Evolutionary conservation across 1,284 basidiomycete species (phyloP), one percentile per base, ranked within the genome.

Genomic region (Austroboletus novae-zelandiae): DNA sequence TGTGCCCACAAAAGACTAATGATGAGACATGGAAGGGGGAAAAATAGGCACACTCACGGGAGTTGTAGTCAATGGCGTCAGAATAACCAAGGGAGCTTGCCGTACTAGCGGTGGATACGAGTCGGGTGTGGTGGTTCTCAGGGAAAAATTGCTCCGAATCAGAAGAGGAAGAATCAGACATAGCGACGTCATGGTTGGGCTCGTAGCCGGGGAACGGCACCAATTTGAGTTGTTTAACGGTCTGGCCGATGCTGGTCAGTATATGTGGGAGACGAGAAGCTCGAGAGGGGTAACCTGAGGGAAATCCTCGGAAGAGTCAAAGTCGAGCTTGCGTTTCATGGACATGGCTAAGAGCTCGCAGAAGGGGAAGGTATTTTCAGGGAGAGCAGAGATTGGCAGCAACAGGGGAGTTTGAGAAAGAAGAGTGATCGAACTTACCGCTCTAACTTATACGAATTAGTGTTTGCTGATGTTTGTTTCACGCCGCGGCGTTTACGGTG

Each of bases 321-420:
- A 57, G 53, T 83, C 81, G 51, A 87, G 75, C 72, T 90, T 90
- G 65, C 88, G 79, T 67, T 90, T 90, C 63, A 86, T 58, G 42
- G 80, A 74, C 85, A 89, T 89, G 55, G 35, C 50, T 53, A 42
- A 53, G 51, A 42, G 51, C 46, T 36, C 61, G 63, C 25, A 57
- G 66, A 62, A 41, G 50, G 57, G 27, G 62, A 57, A n/a, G n/a
- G 66, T 64, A 31, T 48, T 45, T 52, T 42, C 34, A 36, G 18
- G 37, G 36, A 48, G 34, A 11, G 27, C 63, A 68, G 7, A 8
- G 18, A 35, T 8, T 56, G 25, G 31, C 15, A 15, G 17, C n/a
- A 39, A 63, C 63, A 23, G 50, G 23, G 35, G 27, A 50, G 44
- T 48, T 67, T 66, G 56, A 51, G 60, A 62, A 63, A 64, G 61